Evolutionary conservation across 2,329 filamentous ascomycete genomes (phyloP), one percentile per base, ranked within the genome.

Genomic region (Penicillium vulpinum): DNA sequence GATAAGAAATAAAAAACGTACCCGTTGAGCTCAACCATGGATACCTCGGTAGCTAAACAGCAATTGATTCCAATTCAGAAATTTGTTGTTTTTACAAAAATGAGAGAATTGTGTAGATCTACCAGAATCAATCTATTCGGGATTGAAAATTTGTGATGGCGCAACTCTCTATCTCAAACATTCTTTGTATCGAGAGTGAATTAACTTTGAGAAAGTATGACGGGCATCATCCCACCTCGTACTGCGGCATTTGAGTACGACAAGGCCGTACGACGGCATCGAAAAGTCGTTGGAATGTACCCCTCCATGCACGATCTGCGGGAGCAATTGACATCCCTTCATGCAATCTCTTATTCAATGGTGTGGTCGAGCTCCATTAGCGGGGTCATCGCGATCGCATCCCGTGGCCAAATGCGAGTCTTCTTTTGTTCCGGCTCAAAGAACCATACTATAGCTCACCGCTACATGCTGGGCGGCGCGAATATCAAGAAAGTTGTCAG

Each of bases 361-460:
- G 21, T 31, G n/a, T n/a, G n/a, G n/a, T 8, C 48, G 24, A 43
- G 49, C 28, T 29, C 38, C 40, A 52, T 35, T 31, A 45, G 48
- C 48, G 54, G 54, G 48, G 46, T 45, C 16, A 31, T 36, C 18
- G 29, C 21, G 11, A 15, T 53, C 49, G 15, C 15, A 6, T 55
- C 21, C 21, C 47, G 16, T 44, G 41, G 31, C 24, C 40, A 38
- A 36, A 40, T 50, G 29, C 38, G n/a, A 40, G 33, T 35, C 33
- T 52, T 40, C 24, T 46, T 45, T 41, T 36, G 28, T 52, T 26
- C n/a, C 40, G n/a, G 16, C 45, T 45, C 39, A 39, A 49, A 40
- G 48, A 35, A 55, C 41, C 45, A 62, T 50, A 51, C 52, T 57
- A 58, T 24, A 58, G 53, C 59, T 63, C 64, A 67, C 64, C 64